phyloP scores from a whole-genome alignment of 306 rosid genomes.

The Pterocarpus macrocarpus region DNA sequence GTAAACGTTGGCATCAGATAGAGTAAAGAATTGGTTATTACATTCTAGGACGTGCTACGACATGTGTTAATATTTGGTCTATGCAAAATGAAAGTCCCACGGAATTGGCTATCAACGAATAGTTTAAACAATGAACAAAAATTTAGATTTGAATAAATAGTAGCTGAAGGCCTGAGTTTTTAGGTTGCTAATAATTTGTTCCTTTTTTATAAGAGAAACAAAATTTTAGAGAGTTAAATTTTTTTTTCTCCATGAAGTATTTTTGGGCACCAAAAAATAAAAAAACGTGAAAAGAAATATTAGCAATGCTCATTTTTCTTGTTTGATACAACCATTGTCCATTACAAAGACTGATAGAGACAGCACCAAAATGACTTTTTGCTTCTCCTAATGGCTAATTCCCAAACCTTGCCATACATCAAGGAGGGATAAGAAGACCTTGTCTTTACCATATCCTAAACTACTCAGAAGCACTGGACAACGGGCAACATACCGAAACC shows the following conservation, averaged over 20 bases:
- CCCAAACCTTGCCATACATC: conserved; percentile 46
- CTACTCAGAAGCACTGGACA: background rate
- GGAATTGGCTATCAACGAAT: background rate
- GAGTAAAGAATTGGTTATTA: background rate
- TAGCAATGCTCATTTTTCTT: background rate
- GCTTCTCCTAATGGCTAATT: background rate
- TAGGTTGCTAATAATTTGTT: background rate
- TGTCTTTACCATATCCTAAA: conserved; percentile 31
- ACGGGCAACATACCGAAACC: conserved; percentile 7
- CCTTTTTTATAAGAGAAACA: conserved; percentile 6
- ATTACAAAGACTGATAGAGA: background rate
- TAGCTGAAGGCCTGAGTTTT: background rate
- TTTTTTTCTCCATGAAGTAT: background rate
- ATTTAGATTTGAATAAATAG: background rate
- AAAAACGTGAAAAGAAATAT: background rate
- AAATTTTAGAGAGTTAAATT: background rate
- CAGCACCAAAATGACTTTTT: background rate
- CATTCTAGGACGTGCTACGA: background rate
- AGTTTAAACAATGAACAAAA: background rate
- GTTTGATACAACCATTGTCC: background rate
- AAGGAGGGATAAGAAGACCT: conserved; percentile 43
- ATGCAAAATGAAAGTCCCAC: background rate
- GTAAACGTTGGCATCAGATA: background rate
- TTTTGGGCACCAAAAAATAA: background rate
- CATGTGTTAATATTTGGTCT: background rate